A percentile compares a stretch with the other conserved stretches of the same genome.
phyloP scores from a whole-genome alignment of 1,284 basidiomycete species.

The Cutaneotrichosporon sp. region DNA sequence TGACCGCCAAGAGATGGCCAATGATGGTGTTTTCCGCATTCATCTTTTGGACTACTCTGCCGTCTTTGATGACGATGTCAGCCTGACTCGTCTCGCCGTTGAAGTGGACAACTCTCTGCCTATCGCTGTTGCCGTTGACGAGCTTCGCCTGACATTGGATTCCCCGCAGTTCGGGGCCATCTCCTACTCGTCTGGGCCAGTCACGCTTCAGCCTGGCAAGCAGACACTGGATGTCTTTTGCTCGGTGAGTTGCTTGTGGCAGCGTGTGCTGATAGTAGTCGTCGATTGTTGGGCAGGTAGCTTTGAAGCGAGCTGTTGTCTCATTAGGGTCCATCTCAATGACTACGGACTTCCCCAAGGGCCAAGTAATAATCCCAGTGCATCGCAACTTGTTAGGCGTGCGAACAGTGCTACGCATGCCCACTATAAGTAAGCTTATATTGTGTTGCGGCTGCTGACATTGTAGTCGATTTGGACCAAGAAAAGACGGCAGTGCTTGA shows the following conservation, averaged over 20 bases:
- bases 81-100: conserved; percentile 24
- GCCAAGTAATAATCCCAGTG: conserved; percentile 14
- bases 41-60: conserved; percentile 18
- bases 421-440: conserved; percentile 27
- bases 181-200: conserved; percentile 21
- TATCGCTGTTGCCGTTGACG: conserved; percentile 25
- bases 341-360: conserved; percentile 11
- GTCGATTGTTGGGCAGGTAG: conserved; percentile 26
- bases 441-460: neutral
- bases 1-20: conserved; percentile 10
- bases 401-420: conserved; percentile 30
- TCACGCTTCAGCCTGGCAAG: conserved; percentile 27
- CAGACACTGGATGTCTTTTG: conserved; percentile 31
- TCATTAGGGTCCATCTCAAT: conserved; percentile 24
- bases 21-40: conserved; percentile 8
- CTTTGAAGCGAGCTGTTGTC: conserved; percentile 18
- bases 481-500: conserved; percentile 32
- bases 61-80: conserved; percentile 17
- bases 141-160: conserved; percentile 29
- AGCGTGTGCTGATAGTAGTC: conserved; percentile 18
- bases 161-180: conserved; percentile 28
- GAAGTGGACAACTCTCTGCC: conserved; percentile 32
- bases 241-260: conserved; percentile 23
- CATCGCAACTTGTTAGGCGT: conserved; percentile 24
- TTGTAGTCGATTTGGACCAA: conserved; percentile 35